phyloP scores from a whole-genome alignment of 1,284 basidiomycete genomes.

The Leccinum brunneo-olivaceum region DNA sequence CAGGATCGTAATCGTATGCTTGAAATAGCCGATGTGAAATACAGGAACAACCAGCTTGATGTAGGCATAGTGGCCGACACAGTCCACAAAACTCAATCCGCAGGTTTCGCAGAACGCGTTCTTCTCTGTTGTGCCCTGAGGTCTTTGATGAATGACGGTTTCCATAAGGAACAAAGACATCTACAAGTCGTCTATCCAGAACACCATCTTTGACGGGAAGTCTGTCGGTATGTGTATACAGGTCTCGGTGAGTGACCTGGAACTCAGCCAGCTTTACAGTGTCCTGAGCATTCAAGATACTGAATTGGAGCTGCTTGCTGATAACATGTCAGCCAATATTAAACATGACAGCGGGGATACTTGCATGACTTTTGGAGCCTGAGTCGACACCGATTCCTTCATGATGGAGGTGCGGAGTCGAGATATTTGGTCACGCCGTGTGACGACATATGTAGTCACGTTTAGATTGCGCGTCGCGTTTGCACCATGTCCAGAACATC shows the following conservation, averaged over 20 bases:
- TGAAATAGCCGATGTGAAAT: constrained; percentile 98
- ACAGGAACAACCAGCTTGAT: constrained; percentile 95
- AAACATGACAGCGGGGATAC: constrained; percentile 25
- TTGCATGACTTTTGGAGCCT: constrained; percentile 89
- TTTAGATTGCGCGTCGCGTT: constrained; percentile 45
- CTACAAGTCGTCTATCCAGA: constrained; percentile 80
- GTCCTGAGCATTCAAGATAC: constrained; percentile 85
- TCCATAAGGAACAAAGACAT: constrained; percentile 21
- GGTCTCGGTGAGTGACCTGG: constrained; percentile 85
- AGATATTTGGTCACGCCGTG: constrained; percentile 9
- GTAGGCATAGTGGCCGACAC: constrained; percentile 97
- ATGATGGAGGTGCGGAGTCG: constrained; percentile 33
- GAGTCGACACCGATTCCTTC: constrained; percentile 85
- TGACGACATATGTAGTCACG: constrained; percentile 15
- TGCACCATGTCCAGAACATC: constrained; percentile 74
- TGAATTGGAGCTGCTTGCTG: constrained; percentile 93
- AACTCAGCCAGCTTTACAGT: constrained; percentile 93
- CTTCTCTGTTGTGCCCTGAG: constrained; percentile 93
- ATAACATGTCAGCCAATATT: constrained; percentile 12
- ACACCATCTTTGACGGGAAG: constrained; percentile 88
- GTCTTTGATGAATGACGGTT: constrained; percentile 2
- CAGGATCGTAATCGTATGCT: constrained; percentile 88
- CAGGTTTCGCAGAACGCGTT: constrained; percentile 91
- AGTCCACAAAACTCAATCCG: constrained; percentile 86
- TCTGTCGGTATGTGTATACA: constrained; percentile 78